Conservation (phyloP, 352 stramenopile species). For the Peronospora destructor region DNA sequence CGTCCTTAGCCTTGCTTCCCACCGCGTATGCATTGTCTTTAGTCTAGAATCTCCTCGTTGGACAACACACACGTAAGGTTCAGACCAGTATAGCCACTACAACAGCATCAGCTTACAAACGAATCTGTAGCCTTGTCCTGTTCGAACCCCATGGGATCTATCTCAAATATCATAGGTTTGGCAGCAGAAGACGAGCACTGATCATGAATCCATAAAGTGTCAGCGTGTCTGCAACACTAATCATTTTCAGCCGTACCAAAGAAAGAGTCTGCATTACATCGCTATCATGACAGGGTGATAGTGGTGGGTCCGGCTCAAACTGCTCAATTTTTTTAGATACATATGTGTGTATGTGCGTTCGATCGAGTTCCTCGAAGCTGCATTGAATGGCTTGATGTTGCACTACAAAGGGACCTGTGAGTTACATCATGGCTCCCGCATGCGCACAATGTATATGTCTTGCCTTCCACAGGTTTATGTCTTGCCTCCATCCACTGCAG, state of each 20-base stretch:
- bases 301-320: conserved; percentile 9
- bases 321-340: conserved; percentile 1
- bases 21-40: conserved; percentile 1
- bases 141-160: neutral
- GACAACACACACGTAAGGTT: conserved; percentile 5
- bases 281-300: conserved; percentile 5
- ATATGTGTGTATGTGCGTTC: neutral
- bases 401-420: conserved; percentile 14
- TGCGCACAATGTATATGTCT: neutral
- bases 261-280: neutral
- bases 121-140: neutral
- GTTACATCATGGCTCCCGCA: neutral
- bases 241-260: conserved; percentile 5
- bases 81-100: neutral
- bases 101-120: conserved; percentile 2
- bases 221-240: neutral
- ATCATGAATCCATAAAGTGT: neutral
- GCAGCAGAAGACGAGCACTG: conserved; percentile 5
- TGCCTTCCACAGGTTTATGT: conserved; percentile 14
- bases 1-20: neutral
- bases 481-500: conserved; percentile 27
- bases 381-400: conserved; percentile 28
- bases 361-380: conserved; percentile 12
- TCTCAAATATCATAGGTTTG: neutral
- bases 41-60: neutral